Evolutionary conservation across 345 rosid species (phyloP).

Genomic region (Mangifera indica): DNA sequence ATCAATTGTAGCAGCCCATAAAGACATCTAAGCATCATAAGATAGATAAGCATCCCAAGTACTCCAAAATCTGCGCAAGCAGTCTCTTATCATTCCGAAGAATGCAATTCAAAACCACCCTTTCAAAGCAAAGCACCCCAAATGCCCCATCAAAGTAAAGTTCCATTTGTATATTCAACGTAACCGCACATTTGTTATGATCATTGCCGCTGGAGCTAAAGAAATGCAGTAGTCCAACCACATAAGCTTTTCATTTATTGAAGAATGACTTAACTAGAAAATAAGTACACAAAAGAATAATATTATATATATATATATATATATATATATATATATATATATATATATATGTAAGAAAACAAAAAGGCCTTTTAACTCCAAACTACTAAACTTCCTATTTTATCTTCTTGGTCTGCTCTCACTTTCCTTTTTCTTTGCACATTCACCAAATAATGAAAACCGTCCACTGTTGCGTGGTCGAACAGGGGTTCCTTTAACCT

Average conservation of each 20-base stretch:
- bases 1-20: no score
- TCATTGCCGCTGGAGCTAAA: slow-evolving; percentile 18
- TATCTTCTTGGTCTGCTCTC: slow-evolving; percentile 50
- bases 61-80: no score
- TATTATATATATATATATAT: no score
- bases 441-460: slow-evolving; percentile 64
- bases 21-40: no score
- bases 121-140: neutral
- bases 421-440: slow-evolving; percentile 59
- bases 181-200: slow-evolving; percentile 10
- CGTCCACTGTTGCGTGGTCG: slow-evolving; percentile 41
- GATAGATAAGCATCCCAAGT: no score
- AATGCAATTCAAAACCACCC: neutral
- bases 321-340: no score
- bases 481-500: slow-evolving; percentile 56
- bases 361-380: neutral
- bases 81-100: neutral
- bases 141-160: neutral
- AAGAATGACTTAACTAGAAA: slow-evolving; percentile 11
- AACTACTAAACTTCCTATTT: slow-evolving; percentile 22
- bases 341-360: neutral
- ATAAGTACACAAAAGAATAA: slow-evolving; percentile 7
- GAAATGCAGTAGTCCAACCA: slow-evolving; percentile 17
- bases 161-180: neutral
- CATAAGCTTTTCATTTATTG: slow-evolving; percentile 18